Conservation (phyloP, 2,329 filamentous ascomycete species). For the Colletotrichum navitas region DNA sequence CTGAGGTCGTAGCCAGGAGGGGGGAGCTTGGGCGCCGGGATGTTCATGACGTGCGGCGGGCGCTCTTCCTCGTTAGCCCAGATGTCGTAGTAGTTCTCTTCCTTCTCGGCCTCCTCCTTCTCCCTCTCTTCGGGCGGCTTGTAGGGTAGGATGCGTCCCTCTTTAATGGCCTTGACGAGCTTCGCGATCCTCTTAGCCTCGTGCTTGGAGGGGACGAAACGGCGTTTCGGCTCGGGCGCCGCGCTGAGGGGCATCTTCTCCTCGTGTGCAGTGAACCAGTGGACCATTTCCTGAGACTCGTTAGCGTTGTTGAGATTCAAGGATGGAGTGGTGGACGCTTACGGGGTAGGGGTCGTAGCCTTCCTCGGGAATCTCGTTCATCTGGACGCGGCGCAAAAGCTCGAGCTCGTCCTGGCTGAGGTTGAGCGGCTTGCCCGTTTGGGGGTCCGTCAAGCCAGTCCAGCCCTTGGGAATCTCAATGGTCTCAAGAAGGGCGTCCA, state of each 20-base stretch:
- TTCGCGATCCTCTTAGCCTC: slow-evolving; percentile 98
- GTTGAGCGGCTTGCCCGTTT: slow-evolving; percentile 92
- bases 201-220: slow-evolving; percentile 96
- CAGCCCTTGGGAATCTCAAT: slow-evolving; percentile 98
- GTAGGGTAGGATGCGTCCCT: slow-evolving; percentile 94
- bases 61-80: slow-evolving; percentile 93
- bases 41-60: slow-evolving; percentile 90
- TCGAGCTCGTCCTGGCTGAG: slow-evolving; percentile 90
- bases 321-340: slow-evolving; percentile 48
- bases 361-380: slow-evolving; percentile 88
- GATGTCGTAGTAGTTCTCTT: slow-evolving; percentile 84
- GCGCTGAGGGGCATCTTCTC: slow-evolving; percentile 96
- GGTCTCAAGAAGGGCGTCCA: slow-evolving; percentile 93
- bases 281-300: slow-evolving; percentile 76
- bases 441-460: slow-evolving; percentile 94
- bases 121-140: slow-evolving; percentile 77
- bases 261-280: slow-evolving; percentile 91
- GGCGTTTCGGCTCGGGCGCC: slow-evolving; percentile 94
- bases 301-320: slow-evolving; percentile 44
- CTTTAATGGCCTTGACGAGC: slow-evolving; percentile 93
- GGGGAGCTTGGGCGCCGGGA: slow-evolving; percentile 92
- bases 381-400: slow-evolving; percentile 87
- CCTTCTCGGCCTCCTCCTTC: slow-evolving; percentile 78
- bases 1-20: slow-evolving; percentile 96
- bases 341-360: slow-evolving; percentile 93